phyloP scores from a whole-genome alignment of 2,329 filamentous ascomycete species.

The Claviceps sp. region DNA sequence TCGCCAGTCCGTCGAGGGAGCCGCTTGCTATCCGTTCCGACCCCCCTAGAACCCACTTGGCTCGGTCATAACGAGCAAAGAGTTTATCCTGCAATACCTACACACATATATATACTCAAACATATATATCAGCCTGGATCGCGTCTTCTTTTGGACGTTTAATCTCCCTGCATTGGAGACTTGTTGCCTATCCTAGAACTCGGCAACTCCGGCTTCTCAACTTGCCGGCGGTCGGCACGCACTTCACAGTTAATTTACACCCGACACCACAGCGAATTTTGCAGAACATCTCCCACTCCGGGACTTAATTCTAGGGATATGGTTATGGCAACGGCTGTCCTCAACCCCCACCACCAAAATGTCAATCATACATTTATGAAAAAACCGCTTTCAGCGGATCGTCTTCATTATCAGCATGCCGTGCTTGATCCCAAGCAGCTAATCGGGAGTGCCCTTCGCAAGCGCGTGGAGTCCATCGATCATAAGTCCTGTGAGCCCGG shows the following conservation, averaged over 20 bases:
- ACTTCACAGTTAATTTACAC: too few relatives aligned
- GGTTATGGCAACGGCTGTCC: slow-evolving; percentile 51
- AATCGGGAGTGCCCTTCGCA: slow-evolving; percentile 76
- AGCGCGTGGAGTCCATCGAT: slow-evolving; percentile 72
- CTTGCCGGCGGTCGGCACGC: neutral
- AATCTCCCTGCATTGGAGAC: neutral
- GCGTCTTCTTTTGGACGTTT: neutral
- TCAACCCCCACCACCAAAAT: slow-evolving; percentile 39
- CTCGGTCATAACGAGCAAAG: slow-evolving; percentile 5
- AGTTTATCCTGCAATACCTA: neutral
- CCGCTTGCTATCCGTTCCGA: slow-evolving; percentile 87
- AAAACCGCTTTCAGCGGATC: slow-evolving; percentile 25
- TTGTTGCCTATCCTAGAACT: slow-evolving; percentile 2
- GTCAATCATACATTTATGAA: slow-evolving; percentile 34
- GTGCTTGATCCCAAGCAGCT: slow-evolving; percentile 54
- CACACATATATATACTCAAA: neutral
- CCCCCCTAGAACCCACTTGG: slow-evolving; percentile 66
- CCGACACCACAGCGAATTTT: neutral
- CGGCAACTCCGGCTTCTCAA: neutral
- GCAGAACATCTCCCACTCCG: neutral
- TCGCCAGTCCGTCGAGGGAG: slow-evolving; percentile 82
- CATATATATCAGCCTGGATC: neutral
- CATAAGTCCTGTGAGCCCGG: slow-evolving; percentile 79
- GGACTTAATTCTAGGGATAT: slow-evolving; percentile 32
- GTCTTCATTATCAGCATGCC: slow-evolving; percentile 27